These are phyloP conservation scores for Neofusicoccum umdonicola DNA, from an alignment of 2,329 filamentous ascomycete species.

Conservation along the genomic window DNA sequence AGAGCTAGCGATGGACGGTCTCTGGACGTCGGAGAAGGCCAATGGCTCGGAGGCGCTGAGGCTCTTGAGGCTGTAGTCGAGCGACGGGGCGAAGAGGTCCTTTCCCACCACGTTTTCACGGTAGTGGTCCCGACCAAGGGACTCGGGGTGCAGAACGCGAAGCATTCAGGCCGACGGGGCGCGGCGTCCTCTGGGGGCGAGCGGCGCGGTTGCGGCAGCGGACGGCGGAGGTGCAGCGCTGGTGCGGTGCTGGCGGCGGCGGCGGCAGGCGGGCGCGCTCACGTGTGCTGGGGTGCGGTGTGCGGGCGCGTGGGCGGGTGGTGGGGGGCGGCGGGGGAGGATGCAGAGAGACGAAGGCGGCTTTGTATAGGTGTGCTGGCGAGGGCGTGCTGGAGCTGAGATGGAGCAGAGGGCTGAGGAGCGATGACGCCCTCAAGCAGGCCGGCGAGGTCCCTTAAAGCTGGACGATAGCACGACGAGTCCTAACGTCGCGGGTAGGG, in stretches of 20 bases:
- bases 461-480: slow-evolving; percentile 4
- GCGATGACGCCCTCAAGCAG: slow-evolving; percentile 9
- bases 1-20: neutral
- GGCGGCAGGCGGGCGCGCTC: neutral
- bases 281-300: neutral
- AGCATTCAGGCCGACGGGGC: slow-evolving; percentile 15
- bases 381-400: neutral
- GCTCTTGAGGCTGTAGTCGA: slow-evolving; percentile 7
- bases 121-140: slow-evolving; percentile 17
- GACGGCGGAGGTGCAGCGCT: neutral
- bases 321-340: neutral
- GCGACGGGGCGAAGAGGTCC: slow-evolving; percentile 4
- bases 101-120: slow-evolving; percentile 17
- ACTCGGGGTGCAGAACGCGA: slow-evolving; percentile 14
- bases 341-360: neutral
- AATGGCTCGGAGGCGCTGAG: neutral
- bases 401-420: slow-evolving; percentile 3
- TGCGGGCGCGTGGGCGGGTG: neutral
- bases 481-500: slow-evolving; percentile 11
- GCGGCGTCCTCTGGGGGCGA: neutral
- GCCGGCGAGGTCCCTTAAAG: slow-evolving; percentile 17
- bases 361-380: neutral
- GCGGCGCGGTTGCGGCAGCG: neutral
- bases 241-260: neutral
- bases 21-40: neutral